Evolutionary conservation across 2,329 filamentous ascomycete species (phyloP), one percentile per base, ranked within the genome.

Genomic region (Leptographium lundbergii): DNA sequence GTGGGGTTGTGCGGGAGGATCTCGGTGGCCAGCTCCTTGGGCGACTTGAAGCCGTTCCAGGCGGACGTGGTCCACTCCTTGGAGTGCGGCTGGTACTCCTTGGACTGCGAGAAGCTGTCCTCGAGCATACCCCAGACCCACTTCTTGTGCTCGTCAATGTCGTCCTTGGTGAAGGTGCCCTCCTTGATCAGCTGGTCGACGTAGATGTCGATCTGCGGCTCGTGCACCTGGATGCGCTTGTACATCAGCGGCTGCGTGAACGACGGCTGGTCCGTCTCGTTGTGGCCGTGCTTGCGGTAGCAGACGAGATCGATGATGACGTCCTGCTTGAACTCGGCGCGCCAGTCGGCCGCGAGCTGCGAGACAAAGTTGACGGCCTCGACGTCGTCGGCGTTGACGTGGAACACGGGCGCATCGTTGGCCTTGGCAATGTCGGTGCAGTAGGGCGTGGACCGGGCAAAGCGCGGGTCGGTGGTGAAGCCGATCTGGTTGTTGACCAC

Each of bases 161-260:
- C 94, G 68, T 94, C 91, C 77, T 96, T 92, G 66, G 89, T 96
- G 77, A 99, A 99, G 58, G 89, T 95, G 67, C 91, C 90, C 69
- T 96, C 91, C 63, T 90, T 80, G 51, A 96, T 79, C 58, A 99
- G 85, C 79, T 96, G 89, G 69, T 95, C 83, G 66, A 94, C 83
- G 71, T 99, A 99, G 68, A 89, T 89, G 70, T 95, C 87, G 61
- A 99, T 85, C 71, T 94, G 89, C 53, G 87, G 84, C 64, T 87
- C 81, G 72, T 97, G 90, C 61, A 86, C 81, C 66, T 85, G 82
- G 70, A 99, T 97, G 69, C 88, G 89, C 85, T 97, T 96, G 84
- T 99, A 99, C 94, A 99, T 99, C 66, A 96, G 78, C 48, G 94
- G 94, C 73, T 99, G 94, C n/a, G 94, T 99, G 80, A 99, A 99